Conservation (phyloP, 2,329 filamentous ascomycete genomes). For the Fusarium vanettenii region DNA sequence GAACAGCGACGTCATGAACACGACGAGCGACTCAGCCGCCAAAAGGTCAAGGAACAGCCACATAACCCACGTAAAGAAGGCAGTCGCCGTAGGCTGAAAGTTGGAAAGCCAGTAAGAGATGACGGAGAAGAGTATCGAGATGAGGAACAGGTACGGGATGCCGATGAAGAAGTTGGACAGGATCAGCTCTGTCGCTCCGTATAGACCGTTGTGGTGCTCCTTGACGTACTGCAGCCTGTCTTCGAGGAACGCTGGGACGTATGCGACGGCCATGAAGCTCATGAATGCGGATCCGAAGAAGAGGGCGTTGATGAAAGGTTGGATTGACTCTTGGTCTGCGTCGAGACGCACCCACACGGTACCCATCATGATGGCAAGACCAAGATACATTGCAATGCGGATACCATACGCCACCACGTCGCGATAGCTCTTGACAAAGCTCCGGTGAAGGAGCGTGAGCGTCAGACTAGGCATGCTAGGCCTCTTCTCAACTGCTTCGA, state of each 20-base stretch:
- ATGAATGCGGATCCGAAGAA: constrained; percentile 81
- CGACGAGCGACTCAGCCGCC: constrained; percentile 84
- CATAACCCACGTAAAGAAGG: constrained; percentile 83
- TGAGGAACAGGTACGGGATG: constrained; percentile 83
- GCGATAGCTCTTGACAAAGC: constrained; percentile 85
- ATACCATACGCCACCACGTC: constrained; percentile 88
- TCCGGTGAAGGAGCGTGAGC: constrained; percentile 77
- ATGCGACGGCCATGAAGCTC: constrained; percentile 86
- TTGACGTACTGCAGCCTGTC: constrained; percentile 53
- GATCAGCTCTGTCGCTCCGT: constrained; percentile 78
- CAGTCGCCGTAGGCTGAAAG: constrained; percentile 72
- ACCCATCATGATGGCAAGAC: constrained; percentile 86
- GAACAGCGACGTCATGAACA: constrained; percentile 78
- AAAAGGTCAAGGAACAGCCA: constrained; percentile 89
- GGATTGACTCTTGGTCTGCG: constrained; percentile 77
- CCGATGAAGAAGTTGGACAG: constrained; percentile 86
- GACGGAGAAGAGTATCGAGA: constrained; percentile 78
- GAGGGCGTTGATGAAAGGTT: constrained; percentile 85
- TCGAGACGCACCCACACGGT: constrained; percentile 84
- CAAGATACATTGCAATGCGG: constrained; percentile 81
- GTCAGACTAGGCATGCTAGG: constrained; percentile 64
- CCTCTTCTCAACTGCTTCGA: constrained; percentile 40
- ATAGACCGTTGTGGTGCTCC: constrained; percentile 84
- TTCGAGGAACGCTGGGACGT: constrained; percentile 86
- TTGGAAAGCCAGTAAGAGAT: constrained; percentile 85